Evolutionary conservation across 2,329 filamentous ascomycete genomes (phyloP).

Genomic region (Phialophora chinensis): DNA sequence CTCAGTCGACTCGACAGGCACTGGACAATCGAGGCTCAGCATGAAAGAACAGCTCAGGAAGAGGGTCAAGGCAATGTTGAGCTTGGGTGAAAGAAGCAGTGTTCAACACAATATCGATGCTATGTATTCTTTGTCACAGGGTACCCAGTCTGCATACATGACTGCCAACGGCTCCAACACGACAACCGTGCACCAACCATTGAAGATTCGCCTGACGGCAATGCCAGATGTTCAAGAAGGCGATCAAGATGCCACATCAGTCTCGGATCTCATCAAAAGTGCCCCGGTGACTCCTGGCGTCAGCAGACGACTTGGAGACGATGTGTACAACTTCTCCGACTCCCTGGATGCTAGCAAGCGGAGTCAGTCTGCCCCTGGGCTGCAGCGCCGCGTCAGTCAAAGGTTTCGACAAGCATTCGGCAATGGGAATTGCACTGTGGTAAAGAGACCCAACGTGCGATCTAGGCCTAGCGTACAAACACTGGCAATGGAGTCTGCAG

Average conservation of each 20-base stretch:
- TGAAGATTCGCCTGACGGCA: constrained; percentile 28
- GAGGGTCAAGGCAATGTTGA: constrained; percentile 31
- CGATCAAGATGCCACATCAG: not conserved
- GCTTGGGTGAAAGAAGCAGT: constrained; percentile 23
- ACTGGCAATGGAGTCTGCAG: constrained; percentile 22
- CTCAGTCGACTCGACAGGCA: constrained; percentile 35
- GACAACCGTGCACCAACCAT: constrained; percentile 27
- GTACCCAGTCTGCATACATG: constrained; percentile 14
- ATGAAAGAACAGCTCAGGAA: constrained; percentile 33
- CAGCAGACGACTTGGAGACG: constrained; percentile 4
- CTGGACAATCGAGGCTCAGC: constrained; percentile 29
- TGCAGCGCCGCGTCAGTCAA: constrained; percentile 28
- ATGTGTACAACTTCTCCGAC: constrained; percentile 4
- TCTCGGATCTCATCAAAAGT: constrained; percentile 11
- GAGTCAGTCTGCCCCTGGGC: constrained; percentile 31
- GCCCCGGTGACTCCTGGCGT: constrained; percentile 6
- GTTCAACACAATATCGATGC: constrained; percentile 23
- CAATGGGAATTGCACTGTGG: constrained; percentile 35
- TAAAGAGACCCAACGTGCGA: constrained; percentile 31
- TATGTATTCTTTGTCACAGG: constrained; percentile 14
- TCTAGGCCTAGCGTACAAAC: constrained; percentile 38
- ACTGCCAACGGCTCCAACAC: constrained; percentile 28
- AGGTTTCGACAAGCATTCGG: constrained; percentile 32
- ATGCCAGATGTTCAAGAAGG: constrained; percentile 18
- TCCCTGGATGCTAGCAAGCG: constrained; percentile 6